Percentiles rank a stretch among this genome's conserved stretches.
Evolutionary conservation across 2,329 filamentous ascomycete species (phyloP).

Genomic region (Aspergillus sp.): DNA sequence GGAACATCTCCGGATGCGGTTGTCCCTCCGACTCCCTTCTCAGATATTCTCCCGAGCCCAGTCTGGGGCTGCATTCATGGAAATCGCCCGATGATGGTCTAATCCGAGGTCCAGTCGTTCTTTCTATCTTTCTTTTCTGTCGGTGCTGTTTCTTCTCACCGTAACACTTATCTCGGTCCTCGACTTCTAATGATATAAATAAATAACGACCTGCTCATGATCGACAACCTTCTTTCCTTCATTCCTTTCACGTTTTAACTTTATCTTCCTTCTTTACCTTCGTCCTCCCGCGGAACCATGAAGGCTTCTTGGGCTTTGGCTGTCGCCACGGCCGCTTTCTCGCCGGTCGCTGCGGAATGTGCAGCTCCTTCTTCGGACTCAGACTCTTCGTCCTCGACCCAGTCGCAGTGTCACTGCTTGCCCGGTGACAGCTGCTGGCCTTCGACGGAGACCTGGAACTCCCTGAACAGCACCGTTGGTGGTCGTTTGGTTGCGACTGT

Average conservation of each 20-base stretch:
- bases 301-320: conserved; percentile 22
- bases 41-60: not conserved
- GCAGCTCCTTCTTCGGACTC: not conserved
- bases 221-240: not conserved
- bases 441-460: conserved; percentile 29
- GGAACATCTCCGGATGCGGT: conserved; percentile 24
- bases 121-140: not conserved
- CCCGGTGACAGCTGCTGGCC: conserved; percentile 43
- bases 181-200: not conserved
- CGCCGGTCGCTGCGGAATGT: not conserved
- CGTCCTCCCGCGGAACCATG: conserved; percentile 17
- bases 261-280: not conserved
- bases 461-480: conserved; percentile 37
- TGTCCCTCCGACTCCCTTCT: not conserved
- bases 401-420: conserved; percentile 23
- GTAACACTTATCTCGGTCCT: not conserved
- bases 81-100: not conserved
- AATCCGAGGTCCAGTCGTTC: not conserved
- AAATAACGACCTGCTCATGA: not conserved
- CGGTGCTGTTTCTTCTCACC: not conserved
- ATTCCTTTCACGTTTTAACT: not conserved
- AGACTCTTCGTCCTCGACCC: too few relatives aligned
- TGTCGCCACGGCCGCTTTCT: conserved; percentile 3
- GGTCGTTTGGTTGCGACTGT: conserved; percentile 40
- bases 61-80: too few relatives aligned